Evolutionary conservation across 2,329 filamentous ascomycete genomes (phyloP), one percentile per base, ranked within the genome.

Genomic region (Botrytis deweyae): DNA sequence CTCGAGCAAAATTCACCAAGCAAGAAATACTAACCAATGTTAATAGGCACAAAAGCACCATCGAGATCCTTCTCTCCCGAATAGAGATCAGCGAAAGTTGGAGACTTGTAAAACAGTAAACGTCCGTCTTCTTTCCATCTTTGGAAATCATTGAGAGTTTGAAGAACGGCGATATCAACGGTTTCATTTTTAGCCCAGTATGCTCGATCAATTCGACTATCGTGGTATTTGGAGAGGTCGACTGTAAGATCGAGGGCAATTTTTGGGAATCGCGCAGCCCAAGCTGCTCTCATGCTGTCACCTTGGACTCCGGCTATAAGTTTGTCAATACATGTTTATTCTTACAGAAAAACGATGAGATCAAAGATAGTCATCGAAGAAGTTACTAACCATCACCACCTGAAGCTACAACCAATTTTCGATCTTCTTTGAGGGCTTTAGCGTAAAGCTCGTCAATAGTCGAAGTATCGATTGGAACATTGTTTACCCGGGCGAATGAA

Each of bases 181-280:
- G 81, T 82, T 25, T 84, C 80, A 9, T 79, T 81, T 14, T 81
- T 79, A 1, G 76, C 73, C 8, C 82, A 83, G 1, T 87, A 79
- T 73, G 86, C 84, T 44, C 83, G 78, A 75, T 89, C 86, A 14
- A 88, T 76, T 10, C 80, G 80, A n/a, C 77, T 81, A 72, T 88
- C 85, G 75, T 87, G 86, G 75, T 88, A 88, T 77, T 88, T 88
- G 72, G 86, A 87, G 0, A 88, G 78, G 73, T 88, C 86, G 59
- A 88, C 84, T 0, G 87, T 88, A 6, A 33, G 10, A 42, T 68
- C 46, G 8, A 68, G 49, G 12, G 49, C 4, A 20, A 68, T 68
- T 12, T 68, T 68, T 4, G 65, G 65, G 36, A 68, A 68, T 29
- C 65, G 36, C 33, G 65, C 65, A 6, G 65, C 49, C 49, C 49